phyloP scores from a whole-genome alignment of 192 early-diverging fungal species.

The Backusella luteola region DNA sequence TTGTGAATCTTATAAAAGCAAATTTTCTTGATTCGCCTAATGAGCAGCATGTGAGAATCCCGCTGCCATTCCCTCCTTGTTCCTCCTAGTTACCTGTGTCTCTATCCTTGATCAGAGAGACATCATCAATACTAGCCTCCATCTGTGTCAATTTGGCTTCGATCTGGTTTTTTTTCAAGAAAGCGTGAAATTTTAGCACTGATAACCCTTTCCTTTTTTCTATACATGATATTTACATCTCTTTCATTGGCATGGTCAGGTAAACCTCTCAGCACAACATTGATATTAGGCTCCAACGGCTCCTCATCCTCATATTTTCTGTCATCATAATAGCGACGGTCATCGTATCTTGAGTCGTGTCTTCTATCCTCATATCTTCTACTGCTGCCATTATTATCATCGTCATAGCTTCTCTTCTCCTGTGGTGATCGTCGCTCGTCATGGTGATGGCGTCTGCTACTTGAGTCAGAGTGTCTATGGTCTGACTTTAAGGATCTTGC shows the following conservation, averaged over 20 bases:
- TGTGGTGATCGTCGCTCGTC: not conserved
- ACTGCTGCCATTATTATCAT: not conserved
- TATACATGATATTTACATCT: conserved; percentile 28
- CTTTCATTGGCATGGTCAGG: conserved; percentile 26
- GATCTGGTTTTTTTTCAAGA: conserved; percentile 23
- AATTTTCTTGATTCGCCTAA: conserved; percentile 41
- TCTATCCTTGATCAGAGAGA: conserved; percentile 36
- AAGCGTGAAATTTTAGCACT: not conserved
- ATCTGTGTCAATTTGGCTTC: conserved; percentile 29
- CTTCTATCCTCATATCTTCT: not conserved
- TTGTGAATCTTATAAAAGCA: conserved; percentile 45
- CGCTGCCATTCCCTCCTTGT: not conserved
- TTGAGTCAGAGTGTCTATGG: not conserved
- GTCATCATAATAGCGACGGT: not conserved
- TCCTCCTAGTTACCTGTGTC: conserved; percentile 30
- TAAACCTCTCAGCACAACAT: conserved; percentile 37
- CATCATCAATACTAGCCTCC: conserved; percentile 41
- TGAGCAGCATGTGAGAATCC: not conserved
- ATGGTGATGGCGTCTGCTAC: not conserved
- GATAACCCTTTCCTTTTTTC: not conserved
- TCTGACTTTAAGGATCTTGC: not conserved
- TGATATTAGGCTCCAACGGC: conserved; percentile 34
- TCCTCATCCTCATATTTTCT: conserved; percentile 16
- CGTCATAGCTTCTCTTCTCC: not conserved
- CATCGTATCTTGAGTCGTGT: conserved; percentile 3